Conservation (phyloP, 164 flowering plant species). For the Buxus sempervirens region DNA sequence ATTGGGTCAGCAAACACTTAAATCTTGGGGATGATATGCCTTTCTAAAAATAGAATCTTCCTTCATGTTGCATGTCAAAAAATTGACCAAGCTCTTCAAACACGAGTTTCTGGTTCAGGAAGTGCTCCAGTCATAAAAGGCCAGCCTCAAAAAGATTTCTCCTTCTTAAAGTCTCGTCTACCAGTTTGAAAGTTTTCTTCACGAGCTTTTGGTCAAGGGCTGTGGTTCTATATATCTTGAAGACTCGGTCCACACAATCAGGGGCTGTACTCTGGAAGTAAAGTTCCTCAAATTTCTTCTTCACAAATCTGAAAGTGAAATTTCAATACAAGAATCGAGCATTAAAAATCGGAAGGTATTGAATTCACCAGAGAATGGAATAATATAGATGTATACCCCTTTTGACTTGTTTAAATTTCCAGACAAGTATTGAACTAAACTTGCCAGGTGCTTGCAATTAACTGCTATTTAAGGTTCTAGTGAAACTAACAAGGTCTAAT, state of each 20-base stretch:
- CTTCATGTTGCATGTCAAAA: not conserved
- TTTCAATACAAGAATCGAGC: not conserved
- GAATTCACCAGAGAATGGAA: not conserved
- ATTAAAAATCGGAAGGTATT: not conserved
- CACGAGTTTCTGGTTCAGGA: not conserved
- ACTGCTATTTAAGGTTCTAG: too few relatives aligned
- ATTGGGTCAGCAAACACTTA: not conserved
- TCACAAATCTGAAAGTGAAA: slow-evolving; percentile 65
- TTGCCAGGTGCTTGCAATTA: too few relatives aligned
- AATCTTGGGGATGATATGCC: not conserved
- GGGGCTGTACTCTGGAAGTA: slow-evolving; percentile 89
- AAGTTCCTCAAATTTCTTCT: slow-evolving; percentile 96
- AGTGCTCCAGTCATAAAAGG: slow-evolving; percentile 43
- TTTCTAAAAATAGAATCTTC: not conserved
- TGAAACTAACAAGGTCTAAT: too few relatives aligned
- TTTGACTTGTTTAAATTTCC: too few relatives aligned
- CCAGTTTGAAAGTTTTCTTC: slow-evolving; percentile 96
- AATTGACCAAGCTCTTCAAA: slow-evolving; percentile 14
- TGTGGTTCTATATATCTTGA: slow-evolving; percentile 93
- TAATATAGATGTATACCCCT: too few relatives aligned
- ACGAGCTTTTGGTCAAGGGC: slow-evolving; percentile 97
- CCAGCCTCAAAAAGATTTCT: slow-evolving; percentile 96
- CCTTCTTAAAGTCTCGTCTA: slow-evolving; percentile 92
- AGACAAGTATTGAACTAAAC: too few relatives aligned
- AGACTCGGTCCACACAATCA: slow-evolving; percentile 82